Base-by-base conservation (phyloP, 2,329 filamentous ascomycete species). In the Aspergillus fumigatus region DNA sequence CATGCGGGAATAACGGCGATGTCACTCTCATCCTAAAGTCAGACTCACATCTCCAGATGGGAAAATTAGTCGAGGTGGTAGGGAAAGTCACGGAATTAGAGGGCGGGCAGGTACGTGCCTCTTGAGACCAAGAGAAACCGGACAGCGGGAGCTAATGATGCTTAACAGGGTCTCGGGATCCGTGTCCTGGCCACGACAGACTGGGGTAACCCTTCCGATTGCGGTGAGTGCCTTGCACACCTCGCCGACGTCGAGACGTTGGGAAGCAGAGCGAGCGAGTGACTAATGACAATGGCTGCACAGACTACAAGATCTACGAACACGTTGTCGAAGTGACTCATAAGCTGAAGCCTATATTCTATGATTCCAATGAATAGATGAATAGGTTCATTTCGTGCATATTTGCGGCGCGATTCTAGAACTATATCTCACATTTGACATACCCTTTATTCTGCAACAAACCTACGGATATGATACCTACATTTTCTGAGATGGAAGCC, bases 301-400 rank as follows among this genome's bases (percentile, higher is more conserved):
- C 62, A 93, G 92, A 97, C 75, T 90, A 89, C 73, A 81, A 80
- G 53, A 82, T 90, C 35, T 88, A 86, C 58, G 86, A 90, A 56
- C 84, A 88, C 0, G 88, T 97, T 3, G 92, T 96, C 17, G 89
- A 97, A 56, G 87, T 86, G 38, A 94, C 91, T 35, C 92, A 97
- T 75, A 83, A 86, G 51, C 85, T 91, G 70, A 89, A 88, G 68
- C 80, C 85, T 59, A 88, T 97, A 52, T 97, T 97, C 71, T 92
- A 89, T 68, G 82, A 84, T 54, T 56, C 56, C 47, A 57, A 53
- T 40, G 57, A 63, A 40, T 55, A 29, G 45, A 11, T 10, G 19
- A 2, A 11, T 10, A 8, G 3, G 21, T 14, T 25, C 14, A 1
- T 7, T 47, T 26, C 26, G 21, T 7, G 43, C 11, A 23, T 26